Conservation (phyloP, 2,329 filamentous ascomycete species). For the Penicillium sp. region DNA sequence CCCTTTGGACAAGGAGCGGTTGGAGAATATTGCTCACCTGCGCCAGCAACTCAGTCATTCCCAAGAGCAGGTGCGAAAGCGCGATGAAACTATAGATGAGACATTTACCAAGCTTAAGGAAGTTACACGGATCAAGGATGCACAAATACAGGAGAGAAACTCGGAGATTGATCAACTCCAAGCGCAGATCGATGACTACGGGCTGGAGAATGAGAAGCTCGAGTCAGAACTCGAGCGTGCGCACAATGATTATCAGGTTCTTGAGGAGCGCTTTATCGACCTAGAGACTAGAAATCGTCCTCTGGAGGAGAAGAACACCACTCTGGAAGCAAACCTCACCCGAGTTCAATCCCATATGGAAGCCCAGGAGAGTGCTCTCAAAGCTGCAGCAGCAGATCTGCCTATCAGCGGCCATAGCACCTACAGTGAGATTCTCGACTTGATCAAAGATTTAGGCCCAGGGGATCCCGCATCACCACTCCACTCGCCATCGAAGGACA, state of each 20-base stretch:
- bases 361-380: slow-evolving; percentile 39
- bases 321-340: slow-evolving; percentile 36
- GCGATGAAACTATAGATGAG: slow-evolving; percentile 36
- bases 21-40: slow-evolving; percentile 33
- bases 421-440: slow-evolving; percentile 41
- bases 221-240: slow-evolving; percentile 34
- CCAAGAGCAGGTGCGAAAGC: slow-evolving; percentile 37
- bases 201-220: slow-evolving; percentile 36
- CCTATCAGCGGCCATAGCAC: slow-evolving; percentile 34
- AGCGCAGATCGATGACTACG: slow-evolving; percentile 34
- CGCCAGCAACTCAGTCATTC: slow-evolving; percentile 33
- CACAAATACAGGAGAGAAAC: slow-evolving; percentile 36
- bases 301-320: slow-evolving; percentile 39
- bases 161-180: slow-evolving; percentile 38
- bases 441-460: slow-evolving; percentile 36
- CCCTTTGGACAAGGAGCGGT: slow-evolving; percentile 27
- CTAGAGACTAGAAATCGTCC: slow-evolving; percentile 37
- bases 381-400: slow-evolving; percentile 37
- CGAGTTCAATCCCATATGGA: slow-evolving; percentile 37
- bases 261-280: slow-evolving; percentile 35
- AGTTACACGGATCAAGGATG: slow-evolving; percentile 31
- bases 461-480: slow-evolving; percentile 15
- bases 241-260: slow-evolving; percentile 32
- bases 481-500: slow-evolving; percentile 16
- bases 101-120: slow-evolving; percentile 34